Base-by-base conservation (phyloP, 768 basidiomycete species). In the Pisolithus sp. region DNA sequence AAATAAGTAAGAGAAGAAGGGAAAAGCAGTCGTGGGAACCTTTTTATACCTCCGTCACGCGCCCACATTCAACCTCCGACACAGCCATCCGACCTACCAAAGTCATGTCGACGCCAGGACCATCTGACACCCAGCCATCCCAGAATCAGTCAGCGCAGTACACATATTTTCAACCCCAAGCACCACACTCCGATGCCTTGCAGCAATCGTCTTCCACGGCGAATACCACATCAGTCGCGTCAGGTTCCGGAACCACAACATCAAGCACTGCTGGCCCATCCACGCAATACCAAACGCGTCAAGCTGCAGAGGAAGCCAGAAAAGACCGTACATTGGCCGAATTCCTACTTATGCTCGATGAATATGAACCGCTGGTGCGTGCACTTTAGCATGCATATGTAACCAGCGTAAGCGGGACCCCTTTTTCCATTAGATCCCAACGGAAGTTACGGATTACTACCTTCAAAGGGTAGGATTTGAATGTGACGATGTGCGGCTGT, bases 371-470 rank as follows among this genome's bases (percentile, higher is more conserved):
- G 41, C 68, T 98, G 67, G 95, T 95, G 62, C 52, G 81, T 71
- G 21, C 1, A 26, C 5, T n/a, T 48, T 41, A 40, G 6, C 39
- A 20, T 46, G 10, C 23, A 47, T 5, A 18, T 36, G 28, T 24
- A 26, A 45, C 50, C 40, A 15, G 34, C 46, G 24, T 45, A 1
- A 41, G 36, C 28, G 31, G 48, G 21, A n/a, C 24, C 41, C 46
- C 52, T 34, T 12, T 9, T 23, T 5, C 44, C 40, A 10, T 47
- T 64, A 97, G 94, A 91, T 98, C 55, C 95, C 95, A 0, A 95
- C 93, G 65, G 94, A 98, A 68, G 92, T 99, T 21, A 96, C 94
- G 4, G 92, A 96, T 62, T 96, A 94, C 68, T 98, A 96, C 71
- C 81, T 99, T 10, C 93, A 98, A 67, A 80, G 86, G 50, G 89